Evolutionary conservation across 768 basidiomycete genomes (phyloP).

Genomic region (Lactifluus volemus): DNA sequence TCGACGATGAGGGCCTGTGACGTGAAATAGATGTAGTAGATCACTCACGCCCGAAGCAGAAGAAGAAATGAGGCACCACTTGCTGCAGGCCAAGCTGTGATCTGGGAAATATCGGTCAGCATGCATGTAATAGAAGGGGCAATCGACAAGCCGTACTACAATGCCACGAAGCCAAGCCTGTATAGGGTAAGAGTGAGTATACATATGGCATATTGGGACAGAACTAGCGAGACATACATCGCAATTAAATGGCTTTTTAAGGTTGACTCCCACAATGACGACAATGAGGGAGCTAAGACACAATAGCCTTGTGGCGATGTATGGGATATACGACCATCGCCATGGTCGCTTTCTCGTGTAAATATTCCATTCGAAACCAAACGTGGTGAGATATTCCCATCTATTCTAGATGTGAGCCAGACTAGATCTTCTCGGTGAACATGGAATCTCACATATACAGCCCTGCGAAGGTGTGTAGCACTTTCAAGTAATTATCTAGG

Average conservation of each 20-base stretch:
- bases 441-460: neutral
- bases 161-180: constrained; percentile 4
- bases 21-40: too few relatives aligned
- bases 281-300: neutral
- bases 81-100: neutral
- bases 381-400: constrained; percentile 1
- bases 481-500: neutral
- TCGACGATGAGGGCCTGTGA: neutral
- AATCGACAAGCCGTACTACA: neutral
- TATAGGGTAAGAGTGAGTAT: neutral
- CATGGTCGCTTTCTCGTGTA: constrained; percentile 5
- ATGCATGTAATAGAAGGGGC: too few relatives aligned
- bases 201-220: neutral
- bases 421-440: neutral
- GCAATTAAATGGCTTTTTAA: neutral
- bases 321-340: constrained; percentile 8
- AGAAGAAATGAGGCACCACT: constrained; percentile 1
- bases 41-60: constrained; percentile 8
- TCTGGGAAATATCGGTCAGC: neutral
- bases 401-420: neutral
- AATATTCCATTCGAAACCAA: constrained; percentile 1
- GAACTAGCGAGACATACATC: neutral
- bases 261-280: neutral
- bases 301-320: neutral
- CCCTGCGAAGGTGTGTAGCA: constrained; percentile 1